Evolutionary conservation across 2,329 filamentous ascomycete species (phyloP).

Genomic region (Penicillium sp.): DNA sequence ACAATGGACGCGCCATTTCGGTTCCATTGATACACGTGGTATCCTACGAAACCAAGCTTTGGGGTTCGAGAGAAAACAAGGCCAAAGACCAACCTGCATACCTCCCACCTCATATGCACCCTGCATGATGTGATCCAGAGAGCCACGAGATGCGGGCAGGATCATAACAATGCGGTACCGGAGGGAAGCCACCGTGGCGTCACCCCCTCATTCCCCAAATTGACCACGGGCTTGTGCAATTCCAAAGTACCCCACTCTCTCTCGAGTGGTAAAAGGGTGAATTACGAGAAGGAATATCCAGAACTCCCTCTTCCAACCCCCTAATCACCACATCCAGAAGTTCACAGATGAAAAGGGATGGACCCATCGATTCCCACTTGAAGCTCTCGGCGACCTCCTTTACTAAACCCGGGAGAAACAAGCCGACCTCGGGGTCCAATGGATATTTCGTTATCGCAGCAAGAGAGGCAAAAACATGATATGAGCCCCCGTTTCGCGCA

Average conservation of each 20-base stretch:
- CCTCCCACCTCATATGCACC: no score
- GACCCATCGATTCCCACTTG: constrained; percentile 4
- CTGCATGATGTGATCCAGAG: background rate
- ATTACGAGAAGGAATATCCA: constrained; percentile 9
- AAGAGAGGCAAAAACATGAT: constrained; percentile 20
- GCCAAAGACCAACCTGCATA: background rate
- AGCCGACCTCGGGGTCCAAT: constrained; percentile 2
- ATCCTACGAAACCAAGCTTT: background rate
- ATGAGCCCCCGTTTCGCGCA: constrained; percentile 17
- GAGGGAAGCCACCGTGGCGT: background rate
- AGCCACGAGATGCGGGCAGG: background rate
- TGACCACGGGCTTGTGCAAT: background rate
- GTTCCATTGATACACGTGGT: background rate
- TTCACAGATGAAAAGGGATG: constrained; percentile 25
- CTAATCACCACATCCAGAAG: constrained; percentile 24
- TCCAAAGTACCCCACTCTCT: background rate
- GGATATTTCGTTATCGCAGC: constrained; percentile 3
- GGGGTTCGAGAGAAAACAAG: background rate
- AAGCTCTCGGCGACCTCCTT: constrained; percentile 7
- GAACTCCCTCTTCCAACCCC: constrained; percentile 25
- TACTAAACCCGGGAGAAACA: constrained; percentile 6
- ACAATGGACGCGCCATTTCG: background rate
- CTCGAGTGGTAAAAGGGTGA: background rate
- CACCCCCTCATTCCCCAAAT: background rate
- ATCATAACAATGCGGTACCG: background rate